Evolutionary conservation across 192 early-diverging fungal genomes (phyloP).

Genomic region (Backusella circina): DNA sequence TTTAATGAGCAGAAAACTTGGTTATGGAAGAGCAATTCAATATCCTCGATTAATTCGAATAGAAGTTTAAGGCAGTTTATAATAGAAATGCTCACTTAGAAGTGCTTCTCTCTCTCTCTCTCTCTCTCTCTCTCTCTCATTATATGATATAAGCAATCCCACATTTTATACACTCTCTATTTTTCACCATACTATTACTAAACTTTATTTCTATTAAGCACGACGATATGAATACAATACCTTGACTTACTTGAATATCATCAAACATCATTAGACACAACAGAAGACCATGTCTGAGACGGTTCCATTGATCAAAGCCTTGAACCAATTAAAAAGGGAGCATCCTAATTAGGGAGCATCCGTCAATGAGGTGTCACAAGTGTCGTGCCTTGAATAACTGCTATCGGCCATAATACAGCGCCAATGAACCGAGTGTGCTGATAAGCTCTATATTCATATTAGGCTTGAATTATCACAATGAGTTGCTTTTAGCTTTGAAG

Average conservation of each 20-base stretch:
- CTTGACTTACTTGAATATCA: constrained; percentile 9
- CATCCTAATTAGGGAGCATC: constrained; percentile 20
- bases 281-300: constrained; percentile 7
- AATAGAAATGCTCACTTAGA: neutral
- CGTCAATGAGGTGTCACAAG: constrained; percentile 41
- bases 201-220: neutral
- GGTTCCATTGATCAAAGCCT: constrained; percentile 19
- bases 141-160: neutral
- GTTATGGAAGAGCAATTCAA: neutral
- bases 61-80: neutral
- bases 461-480: constrained; percentile 35
- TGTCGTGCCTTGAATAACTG: constrained; percentile 28
- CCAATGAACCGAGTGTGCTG: neutral
- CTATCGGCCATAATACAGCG: neutral
- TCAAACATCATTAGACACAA: constrained; percentile 9
- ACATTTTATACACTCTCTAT: neutral
- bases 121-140: neutral
- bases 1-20: neutral
- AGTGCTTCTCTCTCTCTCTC: neutral
- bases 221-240: neutral
- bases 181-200: neutral
- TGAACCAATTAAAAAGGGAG: constrained; percentile 31
- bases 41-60: neutral
- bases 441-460: constrained; percentile 2
- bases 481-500: neutral